Percentiles rank a stretch among this genome's conserved stretches.
These are phyloP conservation scores for Lenwebbia sp. DNA, from an alignment of 345 rosid species.

Conservation along the genomic window DNA sequence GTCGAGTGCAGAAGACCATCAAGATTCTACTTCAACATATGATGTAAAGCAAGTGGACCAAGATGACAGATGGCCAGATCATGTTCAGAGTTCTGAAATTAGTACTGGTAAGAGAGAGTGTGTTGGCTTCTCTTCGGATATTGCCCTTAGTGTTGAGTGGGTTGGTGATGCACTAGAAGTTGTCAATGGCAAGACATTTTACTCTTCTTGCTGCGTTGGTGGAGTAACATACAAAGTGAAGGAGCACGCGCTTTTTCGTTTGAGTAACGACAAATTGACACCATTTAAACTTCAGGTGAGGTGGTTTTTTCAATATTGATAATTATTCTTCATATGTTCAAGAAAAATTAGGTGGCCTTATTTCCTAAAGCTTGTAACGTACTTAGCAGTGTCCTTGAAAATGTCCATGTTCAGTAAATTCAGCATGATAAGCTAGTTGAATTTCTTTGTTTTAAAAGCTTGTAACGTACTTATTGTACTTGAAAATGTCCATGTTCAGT, in stretches of 20 bases:
- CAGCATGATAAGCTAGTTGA: background rate
- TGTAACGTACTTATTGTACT: background rate
- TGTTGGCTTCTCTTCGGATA: slow-evolving; percentile 9
- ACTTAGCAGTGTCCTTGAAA: background rate
- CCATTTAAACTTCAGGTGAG: slow-evolving; percentile 67
- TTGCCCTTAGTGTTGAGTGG: slow-evolving; percentile 27
- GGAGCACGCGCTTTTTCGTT: slow-evolving; percentile 46
- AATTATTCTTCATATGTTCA: background rate
- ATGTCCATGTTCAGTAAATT: background rate
- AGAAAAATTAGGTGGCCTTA: background rate
- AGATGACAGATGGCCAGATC: slow-evolving; percentile 4
- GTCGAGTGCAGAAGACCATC: background rate
- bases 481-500: background rate
- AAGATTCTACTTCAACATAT: background rate
- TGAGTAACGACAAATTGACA: slow-evolving; percentile 19
- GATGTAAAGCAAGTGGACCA: background rate
- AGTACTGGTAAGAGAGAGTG: background rate
- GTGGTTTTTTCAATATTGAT: background rate
- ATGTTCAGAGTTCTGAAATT: slow-evolving; percentile 14
- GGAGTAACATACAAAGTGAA: slow-evolving; percentile 46
- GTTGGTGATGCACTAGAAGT: slow-evolving; percentile 18
- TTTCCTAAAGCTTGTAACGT: background rate
- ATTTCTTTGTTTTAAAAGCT: background rate
- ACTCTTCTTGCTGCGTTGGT: slow-evolving; percentile 34
- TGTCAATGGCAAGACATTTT: slow-evolving; percentile 36